Evolutionary conservation across 78 protist genomes (phyloP).

Genomic region (Monocercomonoides exilis): DNA sequence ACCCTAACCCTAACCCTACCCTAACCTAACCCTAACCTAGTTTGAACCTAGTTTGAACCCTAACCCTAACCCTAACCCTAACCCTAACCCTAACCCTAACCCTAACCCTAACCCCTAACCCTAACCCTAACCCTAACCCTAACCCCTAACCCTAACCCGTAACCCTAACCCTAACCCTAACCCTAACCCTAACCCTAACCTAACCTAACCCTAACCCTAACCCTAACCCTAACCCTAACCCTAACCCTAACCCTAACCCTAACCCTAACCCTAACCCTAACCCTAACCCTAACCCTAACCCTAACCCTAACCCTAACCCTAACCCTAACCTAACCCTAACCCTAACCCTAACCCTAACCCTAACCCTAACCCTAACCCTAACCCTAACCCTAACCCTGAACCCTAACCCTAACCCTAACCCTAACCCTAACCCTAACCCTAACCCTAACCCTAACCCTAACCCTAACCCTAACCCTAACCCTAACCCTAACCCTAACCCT

Average conservation of each 20-base stretch:
- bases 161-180: slow-evolving; percentile 9
- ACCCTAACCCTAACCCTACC: no score
- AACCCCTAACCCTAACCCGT: no score
- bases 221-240: slow-evolving; percentile 7
- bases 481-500: slow-evolving; percentile 10
- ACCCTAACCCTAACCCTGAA: slow-evolving; percentile 6
- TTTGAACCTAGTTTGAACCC: no score
- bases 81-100: slow-evolving; percentile 10
- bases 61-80: slow-evolving; percentile 9
- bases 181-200: no score
- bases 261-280: slow-evolving; percentile 3
- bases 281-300: no score
- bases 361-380: slow-evolving; percentile 6
- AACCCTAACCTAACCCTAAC: no score
- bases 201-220: slow-evolving; percentile 2
- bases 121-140: no score
- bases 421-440: neutral
- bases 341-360: slow-evolving; percentile 6
- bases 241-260: slow-evolving; percentile 3
- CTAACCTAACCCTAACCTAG: no score
- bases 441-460: slow-evolving; percentile 9
- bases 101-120: no score
- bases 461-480: slow-evolving; percentile 1
- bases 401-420: slow-evolving; percentile 10
- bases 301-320: no score